Percentiles rank a stretch among this genome's conserved stretches.
Evolutionary conservation across 495 filamentous ascomycete genomes (phyloP).

Genomic region (Penicillium longicatenatum): DNA sequence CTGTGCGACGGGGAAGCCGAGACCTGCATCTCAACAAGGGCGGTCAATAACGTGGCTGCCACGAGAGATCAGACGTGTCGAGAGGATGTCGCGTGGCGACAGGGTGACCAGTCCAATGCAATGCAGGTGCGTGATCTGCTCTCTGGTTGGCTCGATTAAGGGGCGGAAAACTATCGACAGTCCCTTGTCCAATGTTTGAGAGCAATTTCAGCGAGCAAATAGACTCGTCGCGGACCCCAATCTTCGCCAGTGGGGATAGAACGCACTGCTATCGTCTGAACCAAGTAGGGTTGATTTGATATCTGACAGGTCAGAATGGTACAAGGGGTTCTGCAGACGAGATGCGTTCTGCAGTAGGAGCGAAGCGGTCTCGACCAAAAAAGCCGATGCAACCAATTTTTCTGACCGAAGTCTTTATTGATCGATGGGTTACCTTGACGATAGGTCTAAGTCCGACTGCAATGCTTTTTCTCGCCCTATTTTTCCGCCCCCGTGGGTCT

Average conservation of each 20-base stretch:
- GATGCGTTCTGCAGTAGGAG: conserved; percentile 2
- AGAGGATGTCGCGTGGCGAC: conserved; percentile 16
- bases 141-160: conserved; percentile 15
- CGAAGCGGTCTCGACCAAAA: not conserved
- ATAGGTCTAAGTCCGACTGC: not conserved
- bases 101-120: conserved; percentile 20
- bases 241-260: not conserved
- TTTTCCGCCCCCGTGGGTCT: conserved; percentile 6
- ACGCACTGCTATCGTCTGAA: not conserved
- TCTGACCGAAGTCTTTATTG: not conserved
- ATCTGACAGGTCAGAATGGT: conserved; percentile 15
- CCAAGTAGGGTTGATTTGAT: not conserved
- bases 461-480: not conserved
- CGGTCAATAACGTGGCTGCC: conserved; percentile 45
- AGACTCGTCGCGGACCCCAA: conserved; percentile 1
- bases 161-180: conserved; percentile 1
- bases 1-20: conserved; percentile 12
- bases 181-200: not conserved
- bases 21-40: conserved; percentile 13
- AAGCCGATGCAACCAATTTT: not conserved
- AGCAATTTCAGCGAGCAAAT: conserved; percentile 5
- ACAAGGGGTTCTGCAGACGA: conserved; percentile 1
- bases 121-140: conserved; percentile 6
- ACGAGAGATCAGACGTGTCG: conserved; percentile 32
- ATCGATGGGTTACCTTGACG: not conserved